phyloP scores from a whole-genome alignment of 2,329 filamentous ascomycete species.

The Harringtonia aguacate region DNA sequence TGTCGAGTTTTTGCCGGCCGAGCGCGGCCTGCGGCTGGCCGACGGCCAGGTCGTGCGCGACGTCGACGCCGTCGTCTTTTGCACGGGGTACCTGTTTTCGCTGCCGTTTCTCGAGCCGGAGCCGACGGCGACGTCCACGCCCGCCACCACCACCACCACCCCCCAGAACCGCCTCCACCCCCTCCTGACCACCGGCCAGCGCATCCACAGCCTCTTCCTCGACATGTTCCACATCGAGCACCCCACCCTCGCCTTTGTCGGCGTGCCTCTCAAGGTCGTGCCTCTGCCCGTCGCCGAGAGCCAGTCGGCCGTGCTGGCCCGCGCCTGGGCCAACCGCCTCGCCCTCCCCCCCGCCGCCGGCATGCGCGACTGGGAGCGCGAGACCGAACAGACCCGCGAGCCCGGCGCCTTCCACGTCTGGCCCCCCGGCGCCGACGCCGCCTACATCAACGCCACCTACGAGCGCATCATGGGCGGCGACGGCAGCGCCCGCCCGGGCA shows the following conservation, averaged over 20 bases:
- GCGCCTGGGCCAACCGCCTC: slow-evolving; percentile 65
- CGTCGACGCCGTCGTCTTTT: slow-evolving; percentile 73
- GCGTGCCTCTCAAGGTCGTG: slow-evolving; percentile 72
- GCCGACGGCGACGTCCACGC: not conserved
- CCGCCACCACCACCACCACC: not conserved
- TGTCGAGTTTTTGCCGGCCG: slow-evolving; percentile 38
- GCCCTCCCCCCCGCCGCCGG: slow-evolving; percentile 47
- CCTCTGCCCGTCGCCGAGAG: slow-evolving; percentile 74
- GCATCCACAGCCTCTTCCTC: slow-evolving; percentile 63
- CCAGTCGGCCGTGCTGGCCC: slow-evolving; percentile 66
- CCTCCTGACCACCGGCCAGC: slow-evolving; percentile 53
- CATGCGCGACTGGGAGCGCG: slow-evolving; percentile 61
- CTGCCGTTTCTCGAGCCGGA: slow-evolving; percentile 55
- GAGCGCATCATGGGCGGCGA: slow-evolving; percentile 39
- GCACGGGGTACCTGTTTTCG: slow-evolving; percentile 81
- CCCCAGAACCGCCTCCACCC: slow-evolving; percentile 12
- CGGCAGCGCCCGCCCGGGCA: slow-evolving; percentile 37
- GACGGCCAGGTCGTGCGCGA: slow-evolving; percentile 53
- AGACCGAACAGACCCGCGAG: slow-evolving; percentile 38
- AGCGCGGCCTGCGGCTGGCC: slow-evolving; percentile 52
- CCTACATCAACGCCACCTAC: slow-evolving; percentile 59
- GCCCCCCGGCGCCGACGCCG: slow-evolving; percentile 47
- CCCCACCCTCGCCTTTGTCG: slow-evolving; percentile 69
- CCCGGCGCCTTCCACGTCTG: slow-evolving; percentile 35
- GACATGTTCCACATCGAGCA: slow-evolving; percentile 68